Evolutionary conservation across 345 rosid genomes (phyloP), one percentile per base, ranked within the genome.

Genomic region (Gossypium longicalyx): DNA sequence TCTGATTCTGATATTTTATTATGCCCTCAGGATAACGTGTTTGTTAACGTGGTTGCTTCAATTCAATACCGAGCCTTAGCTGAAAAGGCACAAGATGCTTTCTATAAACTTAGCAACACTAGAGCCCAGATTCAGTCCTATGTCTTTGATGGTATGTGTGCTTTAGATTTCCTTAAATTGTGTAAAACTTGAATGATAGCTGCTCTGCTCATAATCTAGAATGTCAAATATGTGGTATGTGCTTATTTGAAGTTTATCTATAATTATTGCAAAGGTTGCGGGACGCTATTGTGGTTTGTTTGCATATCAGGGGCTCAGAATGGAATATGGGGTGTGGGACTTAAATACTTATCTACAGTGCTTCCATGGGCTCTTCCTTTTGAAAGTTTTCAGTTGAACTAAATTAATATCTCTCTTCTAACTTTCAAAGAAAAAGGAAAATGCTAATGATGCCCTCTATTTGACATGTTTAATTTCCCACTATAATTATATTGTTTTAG

Each of bases 11-110:
- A 51, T 49, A 49, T 41, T 12, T n/a, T 34, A 58, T 23, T 7
- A 23, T 59, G 10, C 51, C 67, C 58, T 19, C 89, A 86, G 87
- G 89, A 86, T 56, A 87, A 83, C 60, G 90, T 87, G 51, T 85
- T 87, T 82, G 90, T 87, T 63, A 87, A 75, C 23, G 87, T 87
- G 70, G 88, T 85, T 67, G 90, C 90, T 41, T 87, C 90, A 1
- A 64, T 87, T 62, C 88, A 87, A 13, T 87, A 85, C 76, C 84
- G 83, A 34, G 88, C 87, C 22, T 69, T 87, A 25, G 83, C 87
- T 16, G 61, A 82, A 17, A 79, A 87, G 48, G 90, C 90, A 0
- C 79, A 25, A 29, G 90, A 87, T 78, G 90, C 90, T 4, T 85
- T 82, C 75, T 87, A 87, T 80, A 87, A 85, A 52, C 90, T 85